Conservation (phyloP, 2,329 filamentous ascomycete genomes). For the Elsinoe australis region DNA sequence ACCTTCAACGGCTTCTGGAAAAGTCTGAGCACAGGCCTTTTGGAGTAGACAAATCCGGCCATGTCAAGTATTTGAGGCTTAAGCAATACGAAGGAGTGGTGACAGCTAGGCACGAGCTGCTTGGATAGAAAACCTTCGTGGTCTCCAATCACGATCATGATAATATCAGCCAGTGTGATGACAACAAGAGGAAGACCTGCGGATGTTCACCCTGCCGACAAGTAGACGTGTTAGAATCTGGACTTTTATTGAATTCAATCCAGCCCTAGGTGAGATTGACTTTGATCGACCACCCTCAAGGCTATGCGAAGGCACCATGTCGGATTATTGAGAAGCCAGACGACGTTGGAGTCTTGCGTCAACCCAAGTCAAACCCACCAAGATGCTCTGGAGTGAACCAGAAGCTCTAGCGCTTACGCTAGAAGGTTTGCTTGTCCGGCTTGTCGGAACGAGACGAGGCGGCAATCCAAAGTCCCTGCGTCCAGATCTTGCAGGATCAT, state of each 20-base stretch:
- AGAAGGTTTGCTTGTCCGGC: slow-evolving; percentile 1
- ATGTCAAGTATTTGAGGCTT: background rate
- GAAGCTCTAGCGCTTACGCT: slow-evolving; percentile 7
- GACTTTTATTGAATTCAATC: slow-evolving; percentile 2
- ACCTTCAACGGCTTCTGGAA: slow-evolving; percentile 14
- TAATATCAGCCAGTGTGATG: no score
- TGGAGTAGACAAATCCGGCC: no score
- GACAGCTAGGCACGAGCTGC: no score
- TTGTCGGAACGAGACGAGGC: background rate
- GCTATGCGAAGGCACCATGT: background rate
- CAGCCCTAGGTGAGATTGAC: background rate
- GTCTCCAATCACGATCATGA: no score
- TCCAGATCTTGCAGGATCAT: background rate
- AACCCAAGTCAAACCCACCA: background rate
- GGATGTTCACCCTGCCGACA: no score
- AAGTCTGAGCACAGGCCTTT: slow-evolving; percentile 2
- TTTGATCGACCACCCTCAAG: background rate
- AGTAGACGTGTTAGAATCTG: no score
- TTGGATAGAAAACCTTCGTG: no score
- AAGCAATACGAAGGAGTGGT: background rate
- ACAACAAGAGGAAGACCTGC: no score
- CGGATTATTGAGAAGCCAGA: background rate
- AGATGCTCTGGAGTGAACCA: slow-evolving; percentile 7
- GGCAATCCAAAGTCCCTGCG: background rate
- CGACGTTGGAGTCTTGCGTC: slow-evolving; percentile 6